Evolutionary conservation across 208 protist species (phyloP), one percentile per base, ranked within the genome.

Genomic region (Trypanosoma melophagium): DNA sequence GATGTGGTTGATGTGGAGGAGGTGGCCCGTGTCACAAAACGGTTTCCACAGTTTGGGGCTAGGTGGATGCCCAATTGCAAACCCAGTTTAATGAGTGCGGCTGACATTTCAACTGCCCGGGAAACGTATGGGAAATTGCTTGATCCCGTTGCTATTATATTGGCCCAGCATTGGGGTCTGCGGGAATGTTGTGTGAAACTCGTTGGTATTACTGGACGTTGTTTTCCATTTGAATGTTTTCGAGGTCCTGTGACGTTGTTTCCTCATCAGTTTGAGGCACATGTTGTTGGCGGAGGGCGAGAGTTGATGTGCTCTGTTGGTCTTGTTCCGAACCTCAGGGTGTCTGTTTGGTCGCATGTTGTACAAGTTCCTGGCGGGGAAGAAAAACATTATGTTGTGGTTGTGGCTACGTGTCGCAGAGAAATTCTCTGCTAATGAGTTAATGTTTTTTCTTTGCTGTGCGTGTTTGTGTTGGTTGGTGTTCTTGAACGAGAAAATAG

Each of bases 161-260:
- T 90, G 54, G 71, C 81, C 10, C 81, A 85, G 51, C 84, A 87
- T 67, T 90, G 84, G 81, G 66, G 57, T 21, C 59, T 83, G 40
- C 78, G 84, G 10, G 80, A 90, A 73, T 87, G 81, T 64, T 78
- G 74, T 22, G 74, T 90, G 13, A 90, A 90, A 60, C 81, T 90
- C 19, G 57, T 86, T 40, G 81, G 81, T 21, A 54, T 85, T 17
- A 16, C 60, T 16, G 60, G 63, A 8, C 77, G 80, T 17, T 49
- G 67, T 21, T 90, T 90, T 60, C 58, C 70, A 5, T 83, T 83
- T 65, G 64, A 40, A 14, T 82, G 74, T 28, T 53, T 74, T 40
- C 25, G 45, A 22, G 51, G 55, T 12, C 54, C 74, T 21, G 13
- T 28, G 5, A 31, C 59, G 2, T 22, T 50, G 10, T 60, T 72